These are phyloP conservation scores for Rhizophagus sp. DNA, from an alignment of 192 early-diverging fungal genomes.

Conservation along the genomic window DNA sequence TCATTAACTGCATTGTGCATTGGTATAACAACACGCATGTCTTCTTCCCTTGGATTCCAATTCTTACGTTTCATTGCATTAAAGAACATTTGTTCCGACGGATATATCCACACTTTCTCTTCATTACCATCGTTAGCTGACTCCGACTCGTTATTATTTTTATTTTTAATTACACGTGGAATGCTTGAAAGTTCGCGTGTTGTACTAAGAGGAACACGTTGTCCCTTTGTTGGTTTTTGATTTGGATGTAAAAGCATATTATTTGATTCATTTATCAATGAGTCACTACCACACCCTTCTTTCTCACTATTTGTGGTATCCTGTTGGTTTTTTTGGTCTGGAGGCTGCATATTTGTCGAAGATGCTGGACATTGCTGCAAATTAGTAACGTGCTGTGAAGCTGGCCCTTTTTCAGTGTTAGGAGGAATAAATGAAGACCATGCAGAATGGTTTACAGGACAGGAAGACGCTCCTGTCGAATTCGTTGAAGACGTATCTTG, in stretches of 20 bases:
- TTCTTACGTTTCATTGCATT: conserved; percentile 95
- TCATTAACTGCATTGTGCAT: conserved; percentile 97
- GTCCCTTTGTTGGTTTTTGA: conserved; percentile 44
- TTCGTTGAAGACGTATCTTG: neutral
- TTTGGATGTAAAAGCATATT: conserved; percentile 64
- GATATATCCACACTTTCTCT: conserved; percentile 77
- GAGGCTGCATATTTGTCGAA: no score
- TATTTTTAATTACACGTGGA: conserved; percentile 54
- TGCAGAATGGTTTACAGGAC: neutral
- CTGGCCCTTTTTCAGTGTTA: neutral
- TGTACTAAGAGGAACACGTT: conserved; percentile 52
- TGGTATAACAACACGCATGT: conserved; percentile 88
- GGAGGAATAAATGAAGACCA: neutral
- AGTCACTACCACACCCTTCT: conserved; percentile 19
- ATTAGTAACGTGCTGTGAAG: neutral
- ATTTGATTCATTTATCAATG: conserved; percentile 56
- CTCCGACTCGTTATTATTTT: neutral
- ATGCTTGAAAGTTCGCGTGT: conserved; percentile 77
- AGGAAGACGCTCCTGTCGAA: neutral
- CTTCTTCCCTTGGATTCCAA: conserved; percentile 76
- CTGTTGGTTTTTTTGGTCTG: neutral
- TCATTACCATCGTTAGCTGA: conserved; percentile 31
- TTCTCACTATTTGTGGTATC: neutral
- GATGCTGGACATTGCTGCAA: no score
- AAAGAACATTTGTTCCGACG: conserved; percentile 94